Percentiles rank a stretch among this genome's conserved stretches.
Evolutionary conservation across 2,329 filamentous ascomycete genomes (phyloP).

Genomic region (Ceratocystis huliohia): DNA sequence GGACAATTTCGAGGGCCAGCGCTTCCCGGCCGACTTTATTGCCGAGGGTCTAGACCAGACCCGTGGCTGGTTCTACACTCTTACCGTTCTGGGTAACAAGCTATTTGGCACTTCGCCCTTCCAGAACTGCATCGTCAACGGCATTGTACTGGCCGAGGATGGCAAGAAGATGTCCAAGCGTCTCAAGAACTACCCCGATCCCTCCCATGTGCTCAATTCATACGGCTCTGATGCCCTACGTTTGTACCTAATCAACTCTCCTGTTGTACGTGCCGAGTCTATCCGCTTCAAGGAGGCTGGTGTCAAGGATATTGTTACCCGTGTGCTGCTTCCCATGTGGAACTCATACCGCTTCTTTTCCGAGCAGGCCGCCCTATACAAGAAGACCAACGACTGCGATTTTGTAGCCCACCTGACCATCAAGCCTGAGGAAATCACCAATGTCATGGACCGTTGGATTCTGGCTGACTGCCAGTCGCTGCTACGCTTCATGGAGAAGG

Average conservation of each 20-base stretch:
- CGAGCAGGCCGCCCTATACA: conserved; percentile 24
- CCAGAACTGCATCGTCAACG: conserved; percentile 26
- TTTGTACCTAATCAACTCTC: conserved; percentile 26
- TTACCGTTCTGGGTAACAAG: conserved; percentile 25
- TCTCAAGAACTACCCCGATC: conserved; percentile 26
- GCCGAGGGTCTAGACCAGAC: conserved; percentile 26
- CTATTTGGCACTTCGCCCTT: conserved; percentile 25
- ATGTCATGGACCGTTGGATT: conserved; percentile 91
- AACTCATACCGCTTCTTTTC: conserved; percentile 26
- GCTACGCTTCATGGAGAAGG: conserved; percentile 78
- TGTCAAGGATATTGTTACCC: conserved; percentile 24
- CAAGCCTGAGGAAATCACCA: conserved; percentile 21
- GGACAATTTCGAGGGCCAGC: conserved; percentile 22
- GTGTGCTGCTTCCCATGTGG: conserved; percentile 25
- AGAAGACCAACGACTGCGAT: conserved; percentile 23
- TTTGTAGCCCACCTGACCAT: conserved; percentile 22
- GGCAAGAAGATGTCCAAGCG: conserved; percentile 27
- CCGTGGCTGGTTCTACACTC: conserved; percentile 26
- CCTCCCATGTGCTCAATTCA: conserved; percentile 22
- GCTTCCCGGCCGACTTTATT: conserved; percentile 26
- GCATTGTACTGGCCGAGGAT: conserved; percentile 25
- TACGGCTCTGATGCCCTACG: conserved; percentile 25
- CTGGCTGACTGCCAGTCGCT: conserved; percentile 84
- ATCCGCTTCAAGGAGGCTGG: conserved; percentile 25
- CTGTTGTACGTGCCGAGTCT: conserved; percentile 25